Conservation (phyloP, 495 filamentous ascomycete species). For the Bombardia bombarda region DNA sequence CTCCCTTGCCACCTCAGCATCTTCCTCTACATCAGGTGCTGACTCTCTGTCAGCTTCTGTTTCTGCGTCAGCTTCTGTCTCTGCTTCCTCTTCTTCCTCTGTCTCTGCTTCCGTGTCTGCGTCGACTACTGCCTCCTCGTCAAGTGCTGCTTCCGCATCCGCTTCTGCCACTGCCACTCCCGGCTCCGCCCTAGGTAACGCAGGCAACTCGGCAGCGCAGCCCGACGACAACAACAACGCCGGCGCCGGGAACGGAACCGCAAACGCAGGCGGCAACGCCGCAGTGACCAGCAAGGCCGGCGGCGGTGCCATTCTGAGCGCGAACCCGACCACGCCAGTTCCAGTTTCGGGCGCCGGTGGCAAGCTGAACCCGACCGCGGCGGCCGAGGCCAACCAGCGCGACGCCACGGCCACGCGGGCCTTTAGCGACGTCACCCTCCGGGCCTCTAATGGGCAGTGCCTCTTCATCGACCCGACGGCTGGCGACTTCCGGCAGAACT, state of each 20-base stretch:
- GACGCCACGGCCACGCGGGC: constrained; percentile 41
- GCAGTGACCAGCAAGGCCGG: background rate
- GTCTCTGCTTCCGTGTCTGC: background rate
- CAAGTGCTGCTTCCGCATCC: background rate
- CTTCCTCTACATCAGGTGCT: background rate
- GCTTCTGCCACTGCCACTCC: background rate
- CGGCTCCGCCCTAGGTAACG: no score
- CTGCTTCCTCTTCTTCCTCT: background rate
- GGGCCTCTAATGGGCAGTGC: constrained; percentile 41
- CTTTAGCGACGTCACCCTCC: constrained; percentile 37
- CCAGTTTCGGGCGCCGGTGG: constrained; percentile 45
- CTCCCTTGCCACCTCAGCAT: background rate
- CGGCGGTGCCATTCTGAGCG: constrained; percentile 15
- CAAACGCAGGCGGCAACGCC: background rate
- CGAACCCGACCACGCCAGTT: constrained; percentile 39
- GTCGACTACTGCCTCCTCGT: background rate
- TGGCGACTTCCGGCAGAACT: constrained; percentile 48
- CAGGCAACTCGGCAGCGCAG: no score
- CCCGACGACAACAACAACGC: background rate
- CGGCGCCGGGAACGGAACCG: background rate
- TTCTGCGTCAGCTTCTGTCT: background rate
- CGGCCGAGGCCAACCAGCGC: constrained; percentile 35
- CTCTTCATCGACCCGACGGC: constrained; percentile 46
- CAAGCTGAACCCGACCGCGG: constrained; percentile 38
- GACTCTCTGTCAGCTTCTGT: background rate